Evolutionary conservation across 1,139 yeast genomes (phyloP).

Genomic region (Suhomyces panamericanus): DNA sequence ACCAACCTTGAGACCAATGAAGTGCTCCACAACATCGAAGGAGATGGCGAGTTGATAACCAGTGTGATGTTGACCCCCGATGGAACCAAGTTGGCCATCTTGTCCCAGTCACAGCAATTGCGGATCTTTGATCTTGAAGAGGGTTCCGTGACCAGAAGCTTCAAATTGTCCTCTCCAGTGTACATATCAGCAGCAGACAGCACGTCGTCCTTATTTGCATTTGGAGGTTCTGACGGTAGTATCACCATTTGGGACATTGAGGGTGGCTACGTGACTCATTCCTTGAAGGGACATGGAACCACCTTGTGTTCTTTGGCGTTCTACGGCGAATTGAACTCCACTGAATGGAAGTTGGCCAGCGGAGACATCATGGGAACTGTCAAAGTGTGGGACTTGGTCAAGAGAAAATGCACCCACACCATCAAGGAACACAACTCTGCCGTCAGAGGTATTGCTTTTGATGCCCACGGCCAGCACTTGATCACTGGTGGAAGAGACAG

Average conservation of each 20-base stretch:
- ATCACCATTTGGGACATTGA: conserved; percentile 91
- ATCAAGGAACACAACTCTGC: conserved; percentile 80
- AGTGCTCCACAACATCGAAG: conserved; percentile 63
- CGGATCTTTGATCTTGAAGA: conserved; percentile 56
- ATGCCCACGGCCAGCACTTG: conserved; percentile 51
- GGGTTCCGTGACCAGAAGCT: conserved; percentile 51
- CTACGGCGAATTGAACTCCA: conserved; percentile 67
- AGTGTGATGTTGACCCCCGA: conserved; percentile 76
- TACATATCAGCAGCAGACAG: conserved; percentile 75
- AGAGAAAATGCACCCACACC: conserved; percentile 64
- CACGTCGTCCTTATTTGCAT: conserved; percentile 83
- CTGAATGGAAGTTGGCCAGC: conserved; percentile 76
- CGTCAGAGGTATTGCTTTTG: conserved; percentile 81
- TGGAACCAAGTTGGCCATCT: conserved; percentile 64
- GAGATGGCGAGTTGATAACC: conserved; percentile 85
- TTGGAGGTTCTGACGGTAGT: conserved; percentile 94
- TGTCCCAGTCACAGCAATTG: conserved; percentile 83
- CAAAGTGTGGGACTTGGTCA: conserved; percentile 88
- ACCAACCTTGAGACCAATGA: conserved; percentile 62
- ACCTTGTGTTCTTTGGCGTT: conserved; percentile 78
- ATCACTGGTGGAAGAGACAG: conserved; percentile 91
- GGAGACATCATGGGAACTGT: conserved; percentile 89
- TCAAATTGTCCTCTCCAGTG: conserved; percentile 74
- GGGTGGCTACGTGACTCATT: conserved; percentile 86
- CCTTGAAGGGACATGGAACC: conserved; percentile 93